Conservation (phyloP, 202 grass and related monocot species). For the Setaria italica region DNA sequence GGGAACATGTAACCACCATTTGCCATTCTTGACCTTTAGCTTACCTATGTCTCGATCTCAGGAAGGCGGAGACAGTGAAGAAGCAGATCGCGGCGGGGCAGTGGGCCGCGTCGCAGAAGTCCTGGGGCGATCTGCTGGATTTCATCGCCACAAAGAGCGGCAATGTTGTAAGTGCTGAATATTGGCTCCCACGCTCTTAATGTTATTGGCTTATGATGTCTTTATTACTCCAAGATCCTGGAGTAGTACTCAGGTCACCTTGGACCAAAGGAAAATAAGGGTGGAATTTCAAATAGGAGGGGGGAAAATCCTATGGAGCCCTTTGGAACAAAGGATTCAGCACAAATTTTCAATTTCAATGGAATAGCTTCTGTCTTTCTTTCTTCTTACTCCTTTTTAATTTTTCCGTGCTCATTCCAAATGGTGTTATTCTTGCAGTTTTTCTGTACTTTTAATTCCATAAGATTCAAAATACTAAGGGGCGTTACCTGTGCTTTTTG, state of each 20-base stretch:
- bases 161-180: constrained; percentile 48
- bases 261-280: neutral
- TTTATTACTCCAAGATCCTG: too few relatives aligned
- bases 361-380: too few relatives aligned
- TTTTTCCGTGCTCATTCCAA: too few relatives aligned
- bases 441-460: too few relatives aligned
- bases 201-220: too few relatives aligned
- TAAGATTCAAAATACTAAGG: too few relatives aligned
- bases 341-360: too few relatives aligned
- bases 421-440: too few relatives aligned
- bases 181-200: neutral
- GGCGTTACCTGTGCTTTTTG: too few relatives aligned
- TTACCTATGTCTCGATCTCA: neutral
- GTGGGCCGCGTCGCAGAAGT: constrained; percentile 41
- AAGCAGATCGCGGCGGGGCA: constrained; percentile 51
- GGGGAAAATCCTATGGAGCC: neutral
- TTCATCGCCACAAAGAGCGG: constrained; percentile 56
- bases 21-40: constrained; percentile 14
- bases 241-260: neutral
- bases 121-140: constrained; percentile 51
- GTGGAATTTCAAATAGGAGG: too few relatives aligned
- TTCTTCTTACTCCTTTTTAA: too few relatives aligned
- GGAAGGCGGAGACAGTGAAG: constrained; percentile 58
- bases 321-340: neutral
- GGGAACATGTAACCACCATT: constrained; percentile 28